Evolutionary conservation across 177 flowering plant species (phyloP).

Genomic region (Vitis hybrid): DNA sequence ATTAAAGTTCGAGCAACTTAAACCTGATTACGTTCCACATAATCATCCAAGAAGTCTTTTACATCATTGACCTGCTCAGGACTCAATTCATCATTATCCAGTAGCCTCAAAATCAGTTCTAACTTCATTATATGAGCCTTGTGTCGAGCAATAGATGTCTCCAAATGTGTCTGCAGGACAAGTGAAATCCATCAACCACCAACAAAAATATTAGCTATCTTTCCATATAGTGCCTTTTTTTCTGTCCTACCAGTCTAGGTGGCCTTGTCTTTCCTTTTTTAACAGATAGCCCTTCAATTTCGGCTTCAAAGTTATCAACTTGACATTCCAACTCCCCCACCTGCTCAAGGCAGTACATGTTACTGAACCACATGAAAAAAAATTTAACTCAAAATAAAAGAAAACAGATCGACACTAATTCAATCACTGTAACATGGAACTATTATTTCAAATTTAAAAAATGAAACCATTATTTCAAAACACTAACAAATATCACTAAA

Average conservation of each 20-base stretch:
- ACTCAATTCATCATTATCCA: conserved; percentile 97
- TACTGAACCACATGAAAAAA: not conserved
- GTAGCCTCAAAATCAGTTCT: conserved; percentile 83
- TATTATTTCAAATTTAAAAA: too few relatives aligned
- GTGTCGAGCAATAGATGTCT: conserved; percentile 87
- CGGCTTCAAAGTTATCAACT: conserved; percentile 93
- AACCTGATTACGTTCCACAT: conserved; percentile 99
- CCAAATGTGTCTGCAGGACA: conserved; percentile 72
- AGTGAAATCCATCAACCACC: not conserved
- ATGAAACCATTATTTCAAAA: not conserved
- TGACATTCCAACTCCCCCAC: conserved; percentile 92
- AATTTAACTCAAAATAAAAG: too few relatives aligned
- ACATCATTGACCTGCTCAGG: conserved; percentile 98
- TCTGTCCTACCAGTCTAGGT: conserved; percentile 76
- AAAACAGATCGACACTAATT: too few relatives aligned
- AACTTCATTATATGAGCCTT: conserved; percentile 95
- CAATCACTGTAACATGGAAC: too few relatives aligned
- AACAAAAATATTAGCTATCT: not conserved
- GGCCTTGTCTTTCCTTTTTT: conserved; percentile 98
- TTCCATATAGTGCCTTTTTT: conserved; percentile 4
- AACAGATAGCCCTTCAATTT: conserved; percentile 83
- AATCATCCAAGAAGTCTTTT: conserved; percentile 91
- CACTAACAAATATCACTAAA: not conserved
- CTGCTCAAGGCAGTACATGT: conserved; percentile 31
- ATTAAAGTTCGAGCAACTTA: not conserved